These are phyloP conservation scores for Medicago arabica DNA, from an alignment of 306 rosid species.

Conservation along the genomic window DNA sequence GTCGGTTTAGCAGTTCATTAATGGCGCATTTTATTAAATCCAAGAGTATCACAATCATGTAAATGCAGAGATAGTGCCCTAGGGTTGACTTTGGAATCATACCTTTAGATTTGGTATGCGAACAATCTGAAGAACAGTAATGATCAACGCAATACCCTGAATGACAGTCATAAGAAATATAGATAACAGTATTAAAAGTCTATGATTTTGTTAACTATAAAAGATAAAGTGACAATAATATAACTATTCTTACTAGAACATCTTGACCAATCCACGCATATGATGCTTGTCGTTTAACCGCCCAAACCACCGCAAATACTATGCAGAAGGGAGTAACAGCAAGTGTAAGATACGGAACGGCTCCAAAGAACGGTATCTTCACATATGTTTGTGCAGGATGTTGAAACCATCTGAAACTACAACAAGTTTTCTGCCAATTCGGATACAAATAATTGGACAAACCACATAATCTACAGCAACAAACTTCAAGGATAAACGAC, in stretches of 20 bases:
- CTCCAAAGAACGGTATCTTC: conserved; percentile 88
- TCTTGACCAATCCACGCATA: conserved; percentile 99
- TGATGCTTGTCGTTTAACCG: conserved; percentile 58
- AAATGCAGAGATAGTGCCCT: conserved; percentile 10
- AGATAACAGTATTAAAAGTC: not conserved
- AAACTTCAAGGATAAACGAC: conserved; percentile 25
- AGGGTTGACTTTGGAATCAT: conserved; percentile 18
- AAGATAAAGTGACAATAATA: conserved; percentile 29
- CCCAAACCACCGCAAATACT: conserved; percentile 89
- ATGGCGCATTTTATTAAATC: conserved; percentile 2
- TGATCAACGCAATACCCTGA: conserved; percentile 92
- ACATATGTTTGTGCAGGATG: conserved; percentile 73
- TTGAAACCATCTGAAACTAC: conserved; percentile 96
- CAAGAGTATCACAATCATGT: conserved; percentile 6
- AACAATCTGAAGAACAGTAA: conserved; percentile 98
- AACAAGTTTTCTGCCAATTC: conserved; percentile 53
- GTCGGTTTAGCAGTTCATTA: conserved; percentile 18
- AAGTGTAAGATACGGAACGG: conserved; percentile 82
- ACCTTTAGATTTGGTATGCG: conserved; percentile 99
- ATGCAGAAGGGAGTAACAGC: conserved; percentile 94
- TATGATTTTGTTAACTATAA: conserved; percentile 12
- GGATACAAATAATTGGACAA: conserved; percentile 24
- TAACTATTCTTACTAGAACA: conserved; percentile 77
- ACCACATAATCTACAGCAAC: conserved; percentile 1
- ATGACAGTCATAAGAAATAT: conserved; percentile 20